Evolutionary conservation across 2,329 filamentous ascomycete genomes (phyloP).

Genomic region (Ceratocystis smalleyi): DNA sequence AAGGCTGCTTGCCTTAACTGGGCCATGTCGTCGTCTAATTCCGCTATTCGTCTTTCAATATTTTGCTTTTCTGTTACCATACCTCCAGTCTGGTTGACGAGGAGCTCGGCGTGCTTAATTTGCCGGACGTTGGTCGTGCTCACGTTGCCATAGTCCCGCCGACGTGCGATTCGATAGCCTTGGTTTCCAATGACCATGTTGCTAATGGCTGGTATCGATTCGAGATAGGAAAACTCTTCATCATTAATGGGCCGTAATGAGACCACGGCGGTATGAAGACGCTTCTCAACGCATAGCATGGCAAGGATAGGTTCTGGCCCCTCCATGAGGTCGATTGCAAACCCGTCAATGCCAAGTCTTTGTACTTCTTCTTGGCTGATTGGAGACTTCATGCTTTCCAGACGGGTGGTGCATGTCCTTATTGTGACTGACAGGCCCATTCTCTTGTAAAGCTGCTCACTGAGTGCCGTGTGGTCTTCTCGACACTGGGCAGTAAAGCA

Average conservation of each 20-base stretch:
- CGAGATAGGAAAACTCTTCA: slow-evolving; percentile 51
- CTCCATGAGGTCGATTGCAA: slow-evolving; percentile 60
- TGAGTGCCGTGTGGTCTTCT: slow-evolving; percentile 60
- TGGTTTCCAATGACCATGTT: slow-evolving; percentile 56
- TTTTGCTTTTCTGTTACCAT: slow-evolving; percentile 50
- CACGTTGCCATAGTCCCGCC: slow-evolving; percentile 63
- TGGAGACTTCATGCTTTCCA: slow-evolving; percentile 40
- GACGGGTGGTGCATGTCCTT: slow-evolving; percentile 41
- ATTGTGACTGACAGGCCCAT: slow-evolving; percentile 59
- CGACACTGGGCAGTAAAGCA: slow-evolving; percentile 63
- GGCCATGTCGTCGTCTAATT: slow-evolving; percentile 26
- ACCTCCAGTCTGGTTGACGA: slow-evolving; percentile 65
- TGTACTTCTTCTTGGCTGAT: slow-evolving; percentile 40
- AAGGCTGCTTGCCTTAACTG: slow-evolving; percentile 28
- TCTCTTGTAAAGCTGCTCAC: slow-evolving; percentile 44
- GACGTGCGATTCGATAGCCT: slow-evolving; percentile 49
- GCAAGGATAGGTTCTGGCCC: slow-evolving; percentile 73
- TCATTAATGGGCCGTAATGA: slow-evolving; percentile 47
- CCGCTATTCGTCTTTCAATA: slow-evolving; percentile 38
- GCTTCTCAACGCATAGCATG: slow-evolving; percentile 66
- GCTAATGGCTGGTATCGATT: slow-evolving; percentile 40
- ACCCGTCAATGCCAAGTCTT: slow-evolving; percentile 57
- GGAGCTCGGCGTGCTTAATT: slow-evolving; percentile 42
- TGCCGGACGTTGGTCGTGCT: slow-evolving; percentile 56
- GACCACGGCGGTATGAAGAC: slow-evolving; percentile 53